A percentile compares a stretch with the other conserved stretches of the same genome.
Conservation (phyloP, 176 grass and related monocot genomes). For the Eragrostis nindensis region DNA sequence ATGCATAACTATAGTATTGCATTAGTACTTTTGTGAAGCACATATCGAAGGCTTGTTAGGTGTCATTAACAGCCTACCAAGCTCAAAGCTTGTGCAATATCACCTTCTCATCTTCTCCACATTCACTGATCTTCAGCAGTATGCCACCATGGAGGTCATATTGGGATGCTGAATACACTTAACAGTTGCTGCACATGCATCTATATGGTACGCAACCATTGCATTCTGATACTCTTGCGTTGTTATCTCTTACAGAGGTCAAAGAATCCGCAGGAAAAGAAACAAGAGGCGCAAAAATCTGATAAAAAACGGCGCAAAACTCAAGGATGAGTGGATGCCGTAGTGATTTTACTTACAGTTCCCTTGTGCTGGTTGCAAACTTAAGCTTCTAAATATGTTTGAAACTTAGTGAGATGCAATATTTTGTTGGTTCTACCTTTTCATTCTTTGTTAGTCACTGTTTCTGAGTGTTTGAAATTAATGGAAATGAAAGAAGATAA, state of each 20-base stretch:
- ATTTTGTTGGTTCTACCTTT: background rate
- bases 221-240: constrained; percentile 1
- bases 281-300: constrained; percentile 34
- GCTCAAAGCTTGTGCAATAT: constrained; percentile 34
- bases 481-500: background rate
- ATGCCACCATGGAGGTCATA: constrained; percentile 26
- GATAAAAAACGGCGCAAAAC: constrained; percentile 59
- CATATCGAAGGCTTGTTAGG: background rate
- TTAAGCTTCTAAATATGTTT: background rate
- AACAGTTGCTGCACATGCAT: background rate
- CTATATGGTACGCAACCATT: constrained; percentile 22
- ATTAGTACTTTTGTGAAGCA: background rate
- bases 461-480: background rate
- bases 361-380: background rate
- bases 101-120: background rate
- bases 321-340: constrained; percentile 5
- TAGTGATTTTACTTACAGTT: background rate
- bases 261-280: constrained; percentile 18
- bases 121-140: constrained; percentile 16
- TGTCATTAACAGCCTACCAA: constrained; percentile 3
- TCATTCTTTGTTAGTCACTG: background rate
- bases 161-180: constrained; percentile 14
- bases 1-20: background rate
- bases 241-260: constrained; percentile 33
- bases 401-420: background rate